phyloP scores from a whole-genome alignment of 495 filamentous ascomycete genomes.

The Penicillium alfredii region DNA sequence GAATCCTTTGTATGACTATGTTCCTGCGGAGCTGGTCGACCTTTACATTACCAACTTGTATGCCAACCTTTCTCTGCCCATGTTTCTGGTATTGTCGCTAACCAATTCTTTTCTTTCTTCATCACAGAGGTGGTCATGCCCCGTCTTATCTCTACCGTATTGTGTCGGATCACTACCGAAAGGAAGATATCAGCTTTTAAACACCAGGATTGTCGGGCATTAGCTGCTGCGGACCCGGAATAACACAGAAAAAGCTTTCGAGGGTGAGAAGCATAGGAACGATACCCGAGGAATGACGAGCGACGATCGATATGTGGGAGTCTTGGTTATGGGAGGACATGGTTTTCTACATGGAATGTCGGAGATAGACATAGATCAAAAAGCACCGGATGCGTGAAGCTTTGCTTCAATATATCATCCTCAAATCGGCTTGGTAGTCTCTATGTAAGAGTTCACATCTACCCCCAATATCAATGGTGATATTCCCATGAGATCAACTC shows the following conservation, averaged over 20 bases:
- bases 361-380: conserved; percentile 10
- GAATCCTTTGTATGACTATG: conserved; percentile 77
- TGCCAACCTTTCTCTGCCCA: conserved; percentile 10
- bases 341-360: background rate
- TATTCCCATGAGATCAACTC: no score
- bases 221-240: background rate
- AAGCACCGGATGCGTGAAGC: conserved; percentile 5
- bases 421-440: no score
- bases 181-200: conserved; percentile 67
- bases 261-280: conserved; percentile 11
- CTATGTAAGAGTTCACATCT: no score
- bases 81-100: background rate
- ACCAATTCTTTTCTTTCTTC: conserved; percentile 25
- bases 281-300: conserved; percentile 23
- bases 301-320: conserved; percentile 17
- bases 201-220: background rate
- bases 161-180: conserved; percentile 77
- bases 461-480: no score
- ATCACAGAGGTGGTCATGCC: conserved; percentile 71
- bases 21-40: conserved; percentile 74
- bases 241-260: conserved; percentile 3
- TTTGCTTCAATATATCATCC: no score
- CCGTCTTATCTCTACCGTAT: conserved; percentile 76
- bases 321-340: conserved; percentile 5
- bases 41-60: conserved; percentile 92